Base-by-base conservation (phyloP, 2,329 filamentous ascomycete genomes). In the Allantophomopsis cytisporea region DNA sequence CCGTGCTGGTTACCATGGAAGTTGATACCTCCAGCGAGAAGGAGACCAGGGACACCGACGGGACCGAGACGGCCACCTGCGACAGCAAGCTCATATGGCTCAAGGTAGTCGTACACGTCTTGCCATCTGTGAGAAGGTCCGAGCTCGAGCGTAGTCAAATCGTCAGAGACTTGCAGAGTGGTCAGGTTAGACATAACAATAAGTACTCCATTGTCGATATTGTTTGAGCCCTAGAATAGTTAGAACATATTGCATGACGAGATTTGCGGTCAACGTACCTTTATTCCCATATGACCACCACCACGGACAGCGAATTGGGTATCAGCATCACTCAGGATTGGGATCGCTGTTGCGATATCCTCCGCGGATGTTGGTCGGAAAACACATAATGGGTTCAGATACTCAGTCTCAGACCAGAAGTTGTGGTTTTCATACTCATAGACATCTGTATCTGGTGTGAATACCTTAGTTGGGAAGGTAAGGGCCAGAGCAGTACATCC, bases 151-250 rank as follows among this genome's bases (percentile, higher is more conserved):
- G 49, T 47, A 0, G 43, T 50, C 8, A 52, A 49, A 14, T 58
- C 50, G 1, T 44, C 40, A 13, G 50, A 50, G 7, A 50, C 43
- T 2, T 57, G 43, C 21, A 55, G 40, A 18, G 46, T 18, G 20
- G 48, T 47, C 12, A 54, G 23, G 14, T 45, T 42, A 18, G 53
- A 58, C 10, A 70, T 60, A 13, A 68, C 69, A 44, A 77, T 64
- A 5, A 69, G 51, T 1, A 69, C 57, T 0, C 68, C 69, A 2
- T 56, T 62, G 12, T 63, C 52, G 36, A 69, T 65, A 45, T 65
- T 76, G 2, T 70, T 62, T 32, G 65, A 66, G 43, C 66, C 65
- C 14, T 66, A 62, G 60, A 28, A 10, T 10, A 6, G 23, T 28
- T 8, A 28, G 23, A 28, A 8, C 7, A 10, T 28, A 8, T 28